Base-by-base conservation (phyloP, 208 protist species). In the Trypanosoma boissoni region DNA sequence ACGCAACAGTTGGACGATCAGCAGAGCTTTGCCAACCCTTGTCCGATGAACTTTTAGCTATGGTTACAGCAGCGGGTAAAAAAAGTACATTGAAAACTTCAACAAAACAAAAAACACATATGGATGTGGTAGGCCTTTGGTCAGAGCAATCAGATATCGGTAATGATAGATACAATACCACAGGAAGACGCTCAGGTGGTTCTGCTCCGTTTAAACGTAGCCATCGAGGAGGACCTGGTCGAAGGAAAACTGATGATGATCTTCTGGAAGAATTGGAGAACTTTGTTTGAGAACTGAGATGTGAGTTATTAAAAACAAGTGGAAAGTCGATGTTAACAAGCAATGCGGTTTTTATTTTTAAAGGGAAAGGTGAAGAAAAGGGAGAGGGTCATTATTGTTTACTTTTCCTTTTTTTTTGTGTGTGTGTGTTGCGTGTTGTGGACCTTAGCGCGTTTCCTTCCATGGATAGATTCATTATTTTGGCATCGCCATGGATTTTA, bases 1-100 rank as follows among this genome's bases (percentile, higher is more conserved):
- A 74, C 23, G 50, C 74, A 23, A 41, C 31, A 7, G 71, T 91
- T 10, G 80, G 87, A 14, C 67, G 61, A 8, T 64, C 52, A 1
- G 51, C 88, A 2, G 41, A 46, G 1, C 64, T 94, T 45, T 36
- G 46, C 21, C 54, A 78, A 20, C 55, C 57, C 2, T 72, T 82
- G 12, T 76, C 84, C 18, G 64, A 63, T 42, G 48, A 63, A 14
- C 28, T 69, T 7, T 50, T 69, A 49, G 36, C 27, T 3, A 16
- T 61, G 12, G 5, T 69, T 7, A 7, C 24, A n/a, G 2, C 16
- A 20, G 55, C 42, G 36, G 39, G 57, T 9, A 62, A 44, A 14
- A 10, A 50, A 23, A 18, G 8, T 28, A 23, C n/a, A 32, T 31
- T 21, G 16, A 16, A 42, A 3, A 27, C 16, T 18, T 14, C 44